These are phyloP conservation scores for Boletus vinaceobasis DNA, from an alignment of 768 basidiomycete species.

Conservation along the genomic window DNA sequence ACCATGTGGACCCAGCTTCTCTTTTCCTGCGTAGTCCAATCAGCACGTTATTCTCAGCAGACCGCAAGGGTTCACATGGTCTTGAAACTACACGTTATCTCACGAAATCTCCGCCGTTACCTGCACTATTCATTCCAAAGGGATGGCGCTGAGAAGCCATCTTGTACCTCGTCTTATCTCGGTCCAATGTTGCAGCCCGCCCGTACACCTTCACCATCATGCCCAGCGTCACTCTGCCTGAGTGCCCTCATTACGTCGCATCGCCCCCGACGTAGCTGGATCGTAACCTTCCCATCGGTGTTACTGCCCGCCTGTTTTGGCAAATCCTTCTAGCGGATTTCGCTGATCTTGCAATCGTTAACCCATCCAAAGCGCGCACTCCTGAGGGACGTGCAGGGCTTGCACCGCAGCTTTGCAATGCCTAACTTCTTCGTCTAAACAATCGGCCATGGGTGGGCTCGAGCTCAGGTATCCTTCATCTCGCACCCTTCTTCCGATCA, in stretches of 20 bases:
- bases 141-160: background rate
- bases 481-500: background rate
- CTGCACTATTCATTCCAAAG: background rate
- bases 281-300: slow-evolving; percentile 23
- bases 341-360: slow-evolving; percentile 52
- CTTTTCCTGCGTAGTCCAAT: background rate
- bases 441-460: slow-evolving; percentile 37
- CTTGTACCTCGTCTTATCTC: background rate
- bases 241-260: slow-evolving; percentile 34
- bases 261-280: slow-evolving; percentile 32
- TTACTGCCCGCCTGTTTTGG: background rate
- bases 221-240: slow-evolving; percentile 30
- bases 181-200: too few relatives aligned
- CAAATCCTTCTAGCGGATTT: slow-evolving; percentile 40
- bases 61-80: background rate
- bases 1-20: background rate
- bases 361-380: slow-evolving; percentile 42
- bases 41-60: background rate
- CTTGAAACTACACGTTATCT: background rate
- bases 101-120: background rate
- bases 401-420: slow-evolving; percentile 41
- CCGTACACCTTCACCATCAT: slow-evolving; percentile 14
- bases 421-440: slow-evolving; percentile 42
- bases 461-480: slow-evolving; percentile 30
- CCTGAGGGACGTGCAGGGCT: slow-evolving; percentile 41